phyloP scores from a whole-genome alignment of 2,329 filamentous ascomycete species.

The Paecilomyces sp. region DNA sequence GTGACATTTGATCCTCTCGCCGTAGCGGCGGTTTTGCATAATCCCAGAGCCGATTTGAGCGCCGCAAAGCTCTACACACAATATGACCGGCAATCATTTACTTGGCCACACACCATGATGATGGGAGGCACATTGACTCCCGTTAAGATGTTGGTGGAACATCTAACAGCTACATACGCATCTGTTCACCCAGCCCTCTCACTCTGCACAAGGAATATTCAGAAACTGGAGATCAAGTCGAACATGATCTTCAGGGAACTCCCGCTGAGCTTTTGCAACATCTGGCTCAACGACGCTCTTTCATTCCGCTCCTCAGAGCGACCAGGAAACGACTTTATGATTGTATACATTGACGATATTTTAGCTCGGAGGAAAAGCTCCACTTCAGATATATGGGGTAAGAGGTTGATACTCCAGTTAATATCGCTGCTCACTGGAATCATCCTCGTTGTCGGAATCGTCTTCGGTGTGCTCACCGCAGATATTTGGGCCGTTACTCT shows the following conservation, averaged over 20 bases:
- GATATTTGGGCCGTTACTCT: constrained; percentile 24
- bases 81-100: constrained; percentile 18
- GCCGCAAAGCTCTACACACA: constrained; percentile 23
- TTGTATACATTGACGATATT: constrained; percentile 16
- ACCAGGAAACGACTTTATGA: constrained; percentile 22
- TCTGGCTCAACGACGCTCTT: constrained; percentile 20
- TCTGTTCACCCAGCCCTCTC: constrained; percentile 20
- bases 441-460: constrained; percentile 15
- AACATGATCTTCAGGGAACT: constrained; percentile 25
- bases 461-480: constrained; percentile 17
- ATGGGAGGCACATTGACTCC: constrained; percentile 22
- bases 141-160: constrained; percentile 24
- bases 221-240: constrained; percentile 19
- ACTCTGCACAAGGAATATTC: constrained; percentile 20
- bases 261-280: constrained; percentile 20
- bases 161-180: constrained; percentile 16
- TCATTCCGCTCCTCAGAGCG: constrained; percentile 15
- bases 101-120: constrained; percentile 26
- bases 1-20: constrained; percentile 27
- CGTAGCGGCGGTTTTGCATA: constrained; percentile 23
- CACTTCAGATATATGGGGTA: constrained; percentile 9
- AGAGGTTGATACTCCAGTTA: constrained; percentile 10
- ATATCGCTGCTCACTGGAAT: constrained; percentile 17
- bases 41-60: constrained; percentile 22
- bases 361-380: neutral